Base-by-base conservation (phyloP, 257 asterid species). In the Scutellaria baicalensis region DNA sequence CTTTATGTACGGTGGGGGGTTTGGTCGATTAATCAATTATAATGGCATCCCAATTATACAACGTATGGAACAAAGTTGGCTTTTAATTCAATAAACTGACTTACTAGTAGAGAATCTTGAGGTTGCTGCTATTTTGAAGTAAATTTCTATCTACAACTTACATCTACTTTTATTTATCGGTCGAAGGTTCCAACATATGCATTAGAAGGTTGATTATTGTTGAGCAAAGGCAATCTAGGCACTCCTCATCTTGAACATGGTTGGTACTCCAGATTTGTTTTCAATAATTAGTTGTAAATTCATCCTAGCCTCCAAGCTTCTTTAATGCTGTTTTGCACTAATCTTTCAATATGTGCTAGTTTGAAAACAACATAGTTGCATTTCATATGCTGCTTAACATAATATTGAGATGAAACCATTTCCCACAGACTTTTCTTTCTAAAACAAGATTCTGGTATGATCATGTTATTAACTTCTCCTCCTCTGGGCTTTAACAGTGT, bases 181-280 rank as follows among this genome's bases (percentile, higher is more conserved):
- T 59, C 80, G 77, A 81, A 90, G 96, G 85, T 83, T 56, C 93
- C 88, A 9, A 73, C 93, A 59, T 85, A 77, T 76, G 89, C 93
- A 57, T 74, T 90, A 59, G 95, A 86, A 76, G 91, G 95, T 78
- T 87, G 79, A 83, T 7, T 5, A 27, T 27, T 27, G 33, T 43
- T 27, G 56, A 73, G 38, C 70, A 51, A 57, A 38, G 47, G 43
- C 59, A 33, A 54, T 57, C 13, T 43, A 43, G 61, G 70, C 62
- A 75, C 69, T 51, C 48, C 27, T 31, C 51, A 56, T 51, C 72
- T 72, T 54, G 55, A 73, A 77, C 3, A 51, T 49, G 54, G 70
- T 76, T 61, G 52, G 81, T 18, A 8, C 64, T 44, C 45, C 13
- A 8, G 16, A 2, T 36, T 50, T 45, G 13, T 36, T 60, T 13